phyloP scores from a whole-genome alignment of 2,329 filamentous ascomycete genomes.

The Aschersonia sp. region DNA sequence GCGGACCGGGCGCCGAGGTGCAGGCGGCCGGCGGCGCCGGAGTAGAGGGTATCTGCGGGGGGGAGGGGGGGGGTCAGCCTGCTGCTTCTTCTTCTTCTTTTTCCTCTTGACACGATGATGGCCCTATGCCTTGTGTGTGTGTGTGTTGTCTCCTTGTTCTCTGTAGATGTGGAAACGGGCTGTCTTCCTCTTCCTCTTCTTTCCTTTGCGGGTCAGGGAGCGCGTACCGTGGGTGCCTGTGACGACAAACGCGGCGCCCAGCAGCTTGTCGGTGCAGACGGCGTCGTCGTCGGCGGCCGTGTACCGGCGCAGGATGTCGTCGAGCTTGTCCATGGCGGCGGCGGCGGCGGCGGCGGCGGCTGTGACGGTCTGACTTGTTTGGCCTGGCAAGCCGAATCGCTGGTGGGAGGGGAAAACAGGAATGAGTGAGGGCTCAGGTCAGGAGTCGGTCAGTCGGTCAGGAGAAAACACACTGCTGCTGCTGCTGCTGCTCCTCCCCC shows the following conservation, averaged over 20 bases:
- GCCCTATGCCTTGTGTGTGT: no score
- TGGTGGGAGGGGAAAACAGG: no score
- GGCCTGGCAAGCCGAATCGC: no score
- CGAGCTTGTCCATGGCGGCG: constrained; percentile 12
- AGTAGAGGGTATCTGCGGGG: constrained; percentile 18
- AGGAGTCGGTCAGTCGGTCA: no score
- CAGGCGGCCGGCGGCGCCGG: constrained; percentile 20
- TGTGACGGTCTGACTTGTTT: background rate
- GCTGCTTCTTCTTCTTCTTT: background rate
- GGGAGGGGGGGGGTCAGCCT: background rate
- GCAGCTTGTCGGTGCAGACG: constrained; percentile 17
- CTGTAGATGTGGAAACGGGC: background rate
- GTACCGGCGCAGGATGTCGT: constrained; percentile 15
- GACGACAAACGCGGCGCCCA: constrained; percentile 21
- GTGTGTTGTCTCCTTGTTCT: background rate
- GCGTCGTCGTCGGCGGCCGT: constrained; percentile 12
- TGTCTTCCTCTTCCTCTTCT: background rate
- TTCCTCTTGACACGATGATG: no score
- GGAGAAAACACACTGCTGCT: no score
- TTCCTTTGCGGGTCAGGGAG: background rate
- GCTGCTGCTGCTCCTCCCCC: no score
- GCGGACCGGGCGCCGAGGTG: constrained; percentile 13
- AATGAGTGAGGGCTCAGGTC: no score
- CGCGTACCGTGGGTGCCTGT: constrained; percentile 15
- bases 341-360: background rate